Conservation (phyloP, 139 green algal genomes). For the Chlamydomonas eustigma region DNA sequence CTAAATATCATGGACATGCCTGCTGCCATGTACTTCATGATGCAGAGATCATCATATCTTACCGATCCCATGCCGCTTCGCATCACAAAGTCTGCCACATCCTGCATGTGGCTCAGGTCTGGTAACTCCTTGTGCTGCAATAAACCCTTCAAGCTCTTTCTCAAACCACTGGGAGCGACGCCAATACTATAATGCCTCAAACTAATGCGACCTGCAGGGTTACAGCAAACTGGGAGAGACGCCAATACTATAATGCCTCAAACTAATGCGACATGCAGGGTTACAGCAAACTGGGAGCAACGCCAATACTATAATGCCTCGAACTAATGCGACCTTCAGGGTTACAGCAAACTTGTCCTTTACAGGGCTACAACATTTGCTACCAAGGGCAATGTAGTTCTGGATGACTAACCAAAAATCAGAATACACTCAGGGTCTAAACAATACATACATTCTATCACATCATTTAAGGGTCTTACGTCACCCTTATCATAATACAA, state of each 20-base stretch:
- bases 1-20: no score
- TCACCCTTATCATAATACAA: no score
- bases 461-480: no score
- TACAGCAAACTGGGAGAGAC: constrained; percentile 54
- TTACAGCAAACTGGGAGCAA: constrained; percentile 51
- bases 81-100: constrained; percentile 88
- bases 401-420: no score
- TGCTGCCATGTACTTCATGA: no score
- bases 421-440: no score
- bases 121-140: constrained; percentile 58
- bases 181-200: constrained; percentile 66
- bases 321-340: constrained; percentile 17
- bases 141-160: constrained; percentile 74
- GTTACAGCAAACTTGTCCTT: no score
- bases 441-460: no score
- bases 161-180: constrained; percentile 67
- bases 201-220: constrained; percentile 18
- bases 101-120: constrained; percentile 68
- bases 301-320: constrained; percentile 67
- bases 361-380: no score
- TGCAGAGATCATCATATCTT: constrained; percentile 26
- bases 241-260: constrained; percentile 66
- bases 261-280: constrained; percentile 17
- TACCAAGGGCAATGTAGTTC: no score
- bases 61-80: constrained; percentile 81